Conservation (phyloP, 1,284 basidiomycete species). For the Cutaneotrichosporon sp. region DNA sequence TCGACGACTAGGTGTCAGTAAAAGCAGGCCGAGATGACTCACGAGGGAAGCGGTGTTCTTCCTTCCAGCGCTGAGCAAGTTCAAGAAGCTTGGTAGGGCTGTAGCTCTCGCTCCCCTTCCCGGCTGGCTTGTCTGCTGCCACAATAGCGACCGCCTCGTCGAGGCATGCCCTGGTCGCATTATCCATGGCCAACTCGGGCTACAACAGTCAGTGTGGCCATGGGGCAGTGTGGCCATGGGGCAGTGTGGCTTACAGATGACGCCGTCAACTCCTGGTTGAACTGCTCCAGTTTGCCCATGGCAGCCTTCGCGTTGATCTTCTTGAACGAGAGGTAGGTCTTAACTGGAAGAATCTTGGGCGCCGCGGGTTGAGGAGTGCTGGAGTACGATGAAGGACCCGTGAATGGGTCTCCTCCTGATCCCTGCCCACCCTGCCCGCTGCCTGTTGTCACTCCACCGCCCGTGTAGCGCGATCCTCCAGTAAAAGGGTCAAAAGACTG, state of each 20-base stretch:
- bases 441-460: slow-evolving; percentile 22
- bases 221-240: no score
- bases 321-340: slow-evolving; percentile 65
- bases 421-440: slow-evolving; percentile 4
- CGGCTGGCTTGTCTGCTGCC: slow-evolving; percentile 7
- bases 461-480: slow-evolving; percentile 56
- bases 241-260: slow-evolving; percentile 26
- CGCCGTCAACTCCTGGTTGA: slow-evolving; percentile 63
- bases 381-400: slow-evolving; percentile 37
- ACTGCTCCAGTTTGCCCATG: slow-evolving; percentile 73
- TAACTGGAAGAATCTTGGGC: slow-evolving; percentile 51
- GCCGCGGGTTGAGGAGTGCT: slow-evolving; percentile 30
- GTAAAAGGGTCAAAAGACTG: slow-evolving; percentile 37
- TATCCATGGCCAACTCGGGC: slow-evolving; percentile 69
- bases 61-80: slow-evolving; percentile 73
- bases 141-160: slow-evolving; percentile 13
- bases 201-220: slow-evolving; percentile 33
- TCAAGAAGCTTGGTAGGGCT: slow-evolving; percentile 63
- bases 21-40: background rate
- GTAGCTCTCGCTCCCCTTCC: slow-evolving; percentile 31
- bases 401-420: slow-evolving; percentile 34
- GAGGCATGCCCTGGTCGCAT: slow-evolving; percentile 42
- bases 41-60: slow-evolving; percentile 68
- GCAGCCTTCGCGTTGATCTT: slow-evolving; percentile 85
- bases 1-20: slow-evolving; percentile 65